A percentile compares a stretch with the other conserved stretches of the same genome.
These are phyloP conservation scores for Diaporthe capsici DNA, from an alignment of 2,329 filamentous ascomycete genomes.

Conservation along the genomic window DNA sequence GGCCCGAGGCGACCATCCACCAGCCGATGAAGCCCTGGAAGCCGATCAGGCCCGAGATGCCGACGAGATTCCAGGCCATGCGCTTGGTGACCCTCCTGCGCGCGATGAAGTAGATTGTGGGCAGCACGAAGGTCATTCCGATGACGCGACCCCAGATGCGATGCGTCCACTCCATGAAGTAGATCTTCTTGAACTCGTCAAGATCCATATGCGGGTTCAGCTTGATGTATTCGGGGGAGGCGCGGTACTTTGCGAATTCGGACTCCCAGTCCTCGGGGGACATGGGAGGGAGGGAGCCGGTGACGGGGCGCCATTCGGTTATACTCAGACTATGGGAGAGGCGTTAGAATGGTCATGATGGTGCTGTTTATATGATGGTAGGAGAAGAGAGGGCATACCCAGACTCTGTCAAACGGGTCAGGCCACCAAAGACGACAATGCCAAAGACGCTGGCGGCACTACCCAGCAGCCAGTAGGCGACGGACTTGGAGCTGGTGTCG, in stretches of 20 bases:
- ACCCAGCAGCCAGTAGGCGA: conserved; percentile 92
- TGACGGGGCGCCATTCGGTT: conserved; percentile 98
- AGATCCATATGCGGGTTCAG: conserved; percentile 95
- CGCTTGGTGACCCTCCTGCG: conserved; percentile 81
- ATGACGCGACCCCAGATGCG: conserved; percentile 94
- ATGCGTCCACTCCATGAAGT: conserved; percentile 99
- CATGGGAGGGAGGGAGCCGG: conserved; percentile 88
- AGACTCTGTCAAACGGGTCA: conserved; percentile 95
- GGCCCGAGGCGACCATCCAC: conserved; percentile 99
- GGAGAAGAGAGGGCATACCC: conserved; percentile 70
- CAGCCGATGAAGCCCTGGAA: conserved; percentile 97
- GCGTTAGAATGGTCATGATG: conserved; percentile 41
- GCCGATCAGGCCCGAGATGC: conserved; percentile 90
- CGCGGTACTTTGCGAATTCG: conserved; percentile 93
- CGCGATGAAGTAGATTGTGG: conserved; percentile 89
- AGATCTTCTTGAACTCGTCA: conserved; percentile 97
- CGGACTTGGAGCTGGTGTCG: conserved; percentile 78
- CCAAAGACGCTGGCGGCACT: conserved; percentile 96
- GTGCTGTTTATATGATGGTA: background rate
- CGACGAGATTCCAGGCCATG: conserved; percentile 83
- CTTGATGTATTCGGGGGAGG: conserved; percentile 91
- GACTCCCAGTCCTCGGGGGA: conserved; percentile 87
- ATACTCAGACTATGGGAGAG: conserved; percentile 81
- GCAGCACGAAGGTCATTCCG: conserved; percentile 89
- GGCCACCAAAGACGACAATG: conserved; percentile 93